Evolutionary conservation across 345 rosid species (phyloP).

Genomic region (Syzygium grande): DNA sequence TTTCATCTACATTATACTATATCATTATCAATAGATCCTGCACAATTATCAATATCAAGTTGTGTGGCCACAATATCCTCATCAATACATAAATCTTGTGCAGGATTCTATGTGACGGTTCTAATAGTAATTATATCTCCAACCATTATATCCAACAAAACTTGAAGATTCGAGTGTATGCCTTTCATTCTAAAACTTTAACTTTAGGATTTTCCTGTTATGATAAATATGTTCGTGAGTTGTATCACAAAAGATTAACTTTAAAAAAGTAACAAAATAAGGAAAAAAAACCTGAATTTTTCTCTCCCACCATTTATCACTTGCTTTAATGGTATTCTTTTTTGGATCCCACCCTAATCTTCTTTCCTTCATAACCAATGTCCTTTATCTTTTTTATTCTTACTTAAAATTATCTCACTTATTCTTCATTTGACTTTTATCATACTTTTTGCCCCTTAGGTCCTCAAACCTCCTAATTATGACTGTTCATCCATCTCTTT

Average conservation of each 20-base stretch:
- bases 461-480: neutral
- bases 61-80: too few relatives aligned
- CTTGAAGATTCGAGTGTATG: neutral
- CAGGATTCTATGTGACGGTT: too few relatives aligned
- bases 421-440: too few relatives aligned
- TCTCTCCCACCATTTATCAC: neutral
- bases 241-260: too few relatives aligned
- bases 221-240: too few relatives aligned
- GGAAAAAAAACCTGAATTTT: too few relatives aligned
- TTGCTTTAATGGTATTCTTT: neutral
- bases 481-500: too few relatives aligned
- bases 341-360: rapidly evolving
- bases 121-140: rapidly evolving
- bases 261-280: too few relatives aligned
- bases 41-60: neutral
- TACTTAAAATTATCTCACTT: too few relatives aligned
- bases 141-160: too few relatives aligned
- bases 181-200: too few relatives aligned
- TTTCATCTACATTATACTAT: neutral
- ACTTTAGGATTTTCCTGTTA: neutral
- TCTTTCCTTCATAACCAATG: rapidly evolving
- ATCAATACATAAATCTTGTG: rapidly evolving
- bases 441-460: rapidly evolving
- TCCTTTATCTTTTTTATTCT: rapidly evolving
- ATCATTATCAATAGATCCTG: neutral